These are phyloP conservation scores for Inonotus hispidus DNA, from an alignment of 1,284 basidiomycete genomes.

Conservation along the genomic window DNA sequence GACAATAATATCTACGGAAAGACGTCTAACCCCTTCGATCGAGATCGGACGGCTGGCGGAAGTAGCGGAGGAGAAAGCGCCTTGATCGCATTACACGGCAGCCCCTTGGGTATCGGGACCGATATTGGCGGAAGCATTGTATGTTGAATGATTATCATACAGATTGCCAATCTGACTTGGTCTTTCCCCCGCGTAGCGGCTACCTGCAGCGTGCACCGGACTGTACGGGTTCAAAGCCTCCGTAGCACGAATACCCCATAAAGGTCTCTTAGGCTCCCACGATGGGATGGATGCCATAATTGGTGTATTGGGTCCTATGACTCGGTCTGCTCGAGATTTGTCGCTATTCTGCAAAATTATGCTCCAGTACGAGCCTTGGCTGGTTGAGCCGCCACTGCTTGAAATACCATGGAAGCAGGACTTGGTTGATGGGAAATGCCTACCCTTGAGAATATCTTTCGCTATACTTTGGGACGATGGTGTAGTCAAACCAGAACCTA, in stretches of 20 bases:
- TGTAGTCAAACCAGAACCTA: conserved; percentile 49
- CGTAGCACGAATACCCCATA: conserved; percentile 45
- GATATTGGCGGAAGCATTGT: conserved; percentile 50
- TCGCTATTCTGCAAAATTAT: conserved; percentile 48
- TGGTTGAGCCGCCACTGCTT: conserved; percentile 44
- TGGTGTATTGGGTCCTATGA: conserved; percentile 48
- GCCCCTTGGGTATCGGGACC: conserved; percentile 52
- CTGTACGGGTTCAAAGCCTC: conserved; percentile 53
- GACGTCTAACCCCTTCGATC: conserved; percentile 50
- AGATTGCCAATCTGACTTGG: conserved; percentile 14
- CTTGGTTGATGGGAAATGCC: conserved; percentile 32
- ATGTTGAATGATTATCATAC: conserved; percentile 20
- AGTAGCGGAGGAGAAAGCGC: conserved; percentile 63
- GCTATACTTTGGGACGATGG: conserved; percentile 53
- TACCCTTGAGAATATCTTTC: conserved; percentile 43
- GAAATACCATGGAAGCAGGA: conserved; percentile 49
- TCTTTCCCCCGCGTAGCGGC: conserved; percentile 27
- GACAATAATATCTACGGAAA: conserved; percentile 50
- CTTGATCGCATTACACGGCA: conserved; percentile 52
- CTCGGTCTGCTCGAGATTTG: conserved; percentile 47
- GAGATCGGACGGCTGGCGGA: conserved; percentile 49
- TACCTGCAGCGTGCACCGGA: conserved; percentile 44
- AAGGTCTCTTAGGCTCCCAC: conserved; percentile 45
- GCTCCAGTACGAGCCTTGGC: conserved; percentile 48
- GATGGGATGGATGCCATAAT: conserved; percentile 50